Conservation (phyloP, 306 rosid genomes). For the Chamaecrista fasciculata region DNA sequence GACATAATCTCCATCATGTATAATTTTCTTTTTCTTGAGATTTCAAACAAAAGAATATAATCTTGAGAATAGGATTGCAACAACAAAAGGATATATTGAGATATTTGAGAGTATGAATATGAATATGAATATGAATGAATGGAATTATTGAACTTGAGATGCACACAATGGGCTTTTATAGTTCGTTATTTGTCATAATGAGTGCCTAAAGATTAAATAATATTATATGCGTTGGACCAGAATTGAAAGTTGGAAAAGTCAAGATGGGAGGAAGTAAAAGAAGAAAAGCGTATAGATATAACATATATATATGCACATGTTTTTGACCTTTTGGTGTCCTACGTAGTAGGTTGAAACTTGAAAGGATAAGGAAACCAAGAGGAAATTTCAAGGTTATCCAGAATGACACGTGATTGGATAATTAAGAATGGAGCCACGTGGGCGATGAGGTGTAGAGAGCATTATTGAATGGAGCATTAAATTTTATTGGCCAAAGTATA, state of each 20-base stretch:
- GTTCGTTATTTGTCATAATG: background rate
- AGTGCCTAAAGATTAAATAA: too few relatives aligned
- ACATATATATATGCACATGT: too few relatives aligned
- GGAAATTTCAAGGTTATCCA: constrained; percentile 37
- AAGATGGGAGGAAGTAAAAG: too few relatives aligned
- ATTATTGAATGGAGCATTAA: background rate
- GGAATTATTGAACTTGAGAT: background rate
- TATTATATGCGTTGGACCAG: constrained; percentile 36
- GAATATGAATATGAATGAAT: constrained; percentile 7
- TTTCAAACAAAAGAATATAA: too few relatives aligned
- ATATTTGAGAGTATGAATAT: background rate
- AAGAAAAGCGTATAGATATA: too few relatives aligned
- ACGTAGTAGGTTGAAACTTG: too few relatives aligned
- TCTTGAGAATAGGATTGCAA: background rate
- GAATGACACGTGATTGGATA: constrained; percentile 13
- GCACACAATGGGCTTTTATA: constrained; percentile 18
- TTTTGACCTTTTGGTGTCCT: constrained; percentile 21
- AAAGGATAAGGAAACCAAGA: background rate
- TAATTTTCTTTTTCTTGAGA: too few relatives aligned
- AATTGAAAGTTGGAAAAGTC: constrained; percentile 5
- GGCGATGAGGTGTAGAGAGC: background rate
- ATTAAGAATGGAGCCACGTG: constrained; percentile 4
- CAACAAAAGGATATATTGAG: background rate
- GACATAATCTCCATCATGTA: constrained; percentile 39
- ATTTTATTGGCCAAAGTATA: too few relatives aligned